Evolutionary conservation across 495 filamentous ascomycete genomes (phyloP), one percentile per base, ranked within the genome.

Genomic region (Aspergillus incahuasiensis): DNA sequence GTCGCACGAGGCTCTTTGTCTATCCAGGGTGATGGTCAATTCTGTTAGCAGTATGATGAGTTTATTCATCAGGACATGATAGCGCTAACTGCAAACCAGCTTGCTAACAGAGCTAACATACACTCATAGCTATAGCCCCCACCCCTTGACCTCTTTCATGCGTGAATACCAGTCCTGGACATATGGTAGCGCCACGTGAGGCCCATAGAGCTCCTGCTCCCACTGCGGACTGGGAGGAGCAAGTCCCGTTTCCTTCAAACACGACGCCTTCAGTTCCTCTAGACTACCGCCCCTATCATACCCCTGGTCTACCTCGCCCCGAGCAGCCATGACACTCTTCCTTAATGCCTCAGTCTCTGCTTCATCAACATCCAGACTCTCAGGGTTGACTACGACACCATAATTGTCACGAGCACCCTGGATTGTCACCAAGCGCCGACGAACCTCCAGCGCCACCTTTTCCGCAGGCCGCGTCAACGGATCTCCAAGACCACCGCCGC

Each of bases 401-500:
- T 80, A 80, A 8, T 58, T 61, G 9, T 63, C 55, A 0, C 67
- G 69, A 15, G 78, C 78, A 8, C 76, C 77, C 0, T 75, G 59
- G 0, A 72, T 19, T 0, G 71, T 79, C n/a, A 80, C 77, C 45
- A 78, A 68, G 40, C 68, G 70, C 9, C 76, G 70, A 21, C 67
- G 70, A 5, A 78, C 76, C 38, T 80, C 78, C 2, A 74, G 55
- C 1, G 76, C 75, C 5, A 79, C 78, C 35, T 68, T 72, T 30
- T 71, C 65, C 1, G 73, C 68, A 1, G 74, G 70, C 6, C 78
- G 72, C 2, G 75, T 74, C 45, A 79, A 58, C 0, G 77, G 75
- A 61, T 80, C 74, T 7, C 78, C 78, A 15, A 78, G 67, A 7
- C 77, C 76, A 34, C 78, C 77, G 12, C 75, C 78, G 39, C 76